Percentiles rank a stretch among this genome's conserved stretches.
phyloP scores from a whole-genome alignment of 306 rosid genomes.

The Vicia villosa region DNA sequence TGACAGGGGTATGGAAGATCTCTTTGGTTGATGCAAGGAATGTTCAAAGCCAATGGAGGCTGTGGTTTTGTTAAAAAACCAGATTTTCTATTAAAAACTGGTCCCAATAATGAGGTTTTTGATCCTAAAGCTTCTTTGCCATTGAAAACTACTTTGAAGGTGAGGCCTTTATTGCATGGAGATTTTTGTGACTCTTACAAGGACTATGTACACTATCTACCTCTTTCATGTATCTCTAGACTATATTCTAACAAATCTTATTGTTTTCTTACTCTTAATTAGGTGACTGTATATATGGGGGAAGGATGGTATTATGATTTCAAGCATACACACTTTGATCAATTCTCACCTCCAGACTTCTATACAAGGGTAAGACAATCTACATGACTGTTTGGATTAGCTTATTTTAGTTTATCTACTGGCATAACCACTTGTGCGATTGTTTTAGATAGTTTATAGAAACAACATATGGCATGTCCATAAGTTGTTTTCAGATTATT shows the following conservation, averaged over 20 bases:
- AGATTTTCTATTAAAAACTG: conserved; percentile 61
- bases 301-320: conserved; percentile 97
- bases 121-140: conserved; percentile 62
- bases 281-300: conserved; percentile 91
- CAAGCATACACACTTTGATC: conserved; percentile 77
- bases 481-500: neutral
- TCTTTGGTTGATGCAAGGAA: conserved; percentile 97
- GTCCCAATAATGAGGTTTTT: conserved; percentile 61
- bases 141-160: conserved; percentile 72
- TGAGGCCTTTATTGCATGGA: conserved; percentile 36
- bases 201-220: conserved; percentile 10
- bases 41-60: conserved; percentile 92
- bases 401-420: neutral
- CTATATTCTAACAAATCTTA: conserved; percentile 31
- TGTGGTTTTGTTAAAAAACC: conserved; percentile 98
- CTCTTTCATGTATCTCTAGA: neutral
- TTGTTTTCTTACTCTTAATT: conserved; percentile 38
- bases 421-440: neutral
- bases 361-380: conserved; percentile 71
- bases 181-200: neutral
- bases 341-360: conserved; percentile 95
- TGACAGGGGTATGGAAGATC: conserved; percentile 92
- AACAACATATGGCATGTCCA: too few relatives aligned
- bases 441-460: too few relatives aligned
- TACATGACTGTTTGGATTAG: neutral